phyloP scores from a whole-genome alignment of 495 filamentous ascomycete genomes.

The Thermothielavioides terrestris region DNA sequence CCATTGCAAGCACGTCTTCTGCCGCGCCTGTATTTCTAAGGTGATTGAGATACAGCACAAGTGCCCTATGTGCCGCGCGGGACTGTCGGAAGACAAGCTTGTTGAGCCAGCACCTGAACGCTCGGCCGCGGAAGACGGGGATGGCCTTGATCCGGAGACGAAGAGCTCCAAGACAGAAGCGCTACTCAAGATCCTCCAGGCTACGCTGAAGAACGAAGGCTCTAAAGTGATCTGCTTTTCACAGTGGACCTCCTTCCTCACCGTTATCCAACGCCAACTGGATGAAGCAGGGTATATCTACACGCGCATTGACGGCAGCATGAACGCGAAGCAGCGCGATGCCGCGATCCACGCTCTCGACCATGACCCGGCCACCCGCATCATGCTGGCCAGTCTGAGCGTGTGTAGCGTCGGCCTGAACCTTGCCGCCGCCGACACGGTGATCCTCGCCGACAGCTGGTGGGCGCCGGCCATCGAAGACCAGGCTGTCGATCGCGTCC shows the following conservation, averaged over 20 bases:
- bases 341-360: conserved; percentile 58
- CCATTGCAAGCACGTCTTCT: conserved; percentile 78
- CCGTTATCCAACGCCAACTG: conserved; percentile 67
- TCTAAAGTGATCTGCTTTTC: conserved; percentile 87
- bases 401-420: conserved; percentile 88
- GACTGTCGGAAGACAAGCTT: conserved; percentile 52
- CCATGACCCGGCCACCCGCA: conserved; percentile 56
- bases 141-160: conserved; percentile 50
- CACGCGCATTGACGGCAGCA: conserved; percentile 75
- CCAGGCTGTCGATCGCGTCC: conserved; percentile 86
- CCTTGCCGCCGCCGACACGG: conserved; percentile 78
- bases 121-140: conserved; percentile 31
- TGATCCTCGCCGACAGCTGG: conserved; percentile 76
- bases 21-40: conserved; percentile 62
- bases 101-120: conserved; percentile 54
- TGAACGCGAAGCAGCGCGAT: conserved; percentile 60
- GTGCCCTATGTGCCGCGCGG: conserved; percentile 82
- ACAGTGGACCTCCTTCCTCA: conserved; percentile 87
- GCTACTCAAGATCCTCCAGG: conserved; percentile 67
- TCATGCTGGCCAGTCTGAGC: conserved; percentile 74
- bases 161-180: conserved; percentile 80
- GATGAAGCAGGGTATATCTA: conserved; percentile 52
- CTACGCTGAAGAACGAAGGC: conserved; percentile 53
- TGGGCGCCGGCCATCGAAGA: conserved; percentile 94
- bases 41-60: conserved; percentile 73